phyloP scores from a whole-genome alignment of 768 basidiomycete species.

The Tylopilus vinaceipallidus region DNA sequence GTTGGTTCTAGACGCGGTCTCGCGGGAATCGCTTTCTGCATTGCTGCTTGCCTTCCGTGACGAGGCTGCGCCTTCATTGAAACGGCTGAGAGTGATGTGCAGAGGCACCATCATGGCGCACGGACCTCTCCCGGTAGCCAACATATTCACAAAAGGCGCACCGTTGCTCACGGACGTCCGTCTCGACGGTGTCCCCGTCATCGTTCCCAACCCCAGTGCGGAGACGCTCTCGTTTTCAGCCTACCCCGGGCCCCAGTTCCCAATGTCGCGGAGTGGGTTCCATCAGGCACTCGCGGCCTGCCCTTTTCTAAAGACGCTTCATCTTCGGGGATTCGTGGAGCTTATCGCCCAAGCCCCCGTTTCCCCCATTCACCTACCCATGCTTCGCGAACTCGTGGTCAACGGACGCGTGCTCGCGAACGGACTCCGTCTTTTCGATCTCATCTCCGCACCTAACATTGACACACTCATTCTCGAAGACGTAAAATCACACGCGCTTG shows the following conservation, averaged over 20 bases:
- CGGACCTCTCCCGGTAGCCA: slow-evolving; percentile 23
- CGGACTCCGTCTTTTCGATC: slow-evolving; percentile 32
- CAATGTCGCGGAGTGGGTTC: slow-evolving; percentile 25
- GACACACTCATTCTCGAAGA: slow-evolving; percentile 32
- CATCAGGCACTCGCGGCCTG: slow-evolving; percentile 21
- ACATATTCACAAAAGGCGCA: slow-evolving; percentile 31
- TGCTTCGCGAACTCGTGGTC: slow-evolving; percentile 30
- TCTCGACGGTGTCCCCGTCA: slow-evolving; percentile 31
- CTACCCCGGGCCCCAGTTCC: slow-evolving; percentile 33
- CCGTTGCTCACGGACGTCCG: slow-evolving; percentile 33
- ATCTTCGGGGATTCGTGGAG: slow-evolving; percentile 33
- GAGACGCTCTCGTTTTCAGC: slow-evolving; percentile 33
- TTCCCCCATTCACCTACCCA: slow-evolving; percentile 22
- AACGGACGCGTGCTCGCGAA: slow-evolving; percentile 29
- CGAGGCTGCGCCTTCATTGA: slow-evolving; percentile 26
- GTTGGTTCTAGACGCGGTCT: slow-evolving; percentile 30
- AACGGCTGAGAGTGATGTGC: slow-evolving; percentile 29
- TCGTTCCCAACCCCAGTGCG: slow-evolving; percentile 18
- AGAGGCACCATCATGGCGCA: slow-evolving; percentile 28
- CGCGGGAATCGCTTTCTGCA: slow-evolving; percentile 28
- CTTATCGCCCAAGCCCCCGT: slow-evolving; percentile 19
- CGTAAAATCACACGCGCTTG: slow-evolving; percentile 26
- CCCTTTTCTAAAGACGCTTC: slow-evolving; percentile 21
- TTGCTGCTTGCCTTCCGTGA: slow-evolving; percentile 25
- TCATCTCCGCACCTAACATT: slow-evolving; percentile 32